These are phyloP conservation scores for Pholiota adiposa DNA, from an alignment of 1,284 basidiomycete genomes.

Conservation along the genomic window DNA sequence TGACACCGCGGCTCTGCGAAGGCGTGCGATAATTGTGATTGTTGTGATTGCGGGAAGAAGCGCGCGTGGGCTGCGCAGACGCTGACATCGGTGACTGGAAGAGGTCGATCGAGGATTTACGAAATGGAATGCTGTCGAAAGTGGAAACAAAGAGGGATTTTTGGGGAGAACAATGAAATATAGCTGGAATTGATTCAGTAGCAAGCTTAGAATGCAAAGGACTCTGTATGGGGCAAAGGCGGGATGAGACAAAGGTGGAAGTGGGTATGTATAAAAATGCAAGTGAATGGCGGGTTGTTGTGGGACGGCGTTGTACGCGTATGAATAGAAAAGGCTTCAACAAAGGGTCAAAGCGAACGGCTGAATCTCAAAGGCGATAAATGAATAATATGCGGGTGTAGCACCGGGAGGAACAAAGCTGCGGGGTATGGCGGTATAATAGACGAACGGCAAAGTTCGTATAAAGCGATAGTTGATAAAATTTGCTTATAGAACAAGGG, in stretches of 20 bases:
- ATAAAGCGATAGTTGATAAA: not conserved
- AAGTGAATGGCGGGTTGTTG: slow-evolving; percentile 1
- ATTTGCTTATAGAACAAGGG: slow-evolving; percentile 7
- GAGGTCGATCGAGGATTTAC: slow-evolving; percentile 4
- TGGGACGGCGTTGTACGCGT: slow-evolving; percentile 8
- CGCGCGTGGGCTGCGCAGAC: slow-evolving; percentile 14
- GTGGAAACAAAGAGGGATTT: slow-evolving; percentile 11
- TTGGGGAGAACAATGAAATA: not conserved
- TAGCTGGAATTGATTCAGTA: not conserved
- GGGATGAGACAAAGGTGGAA: not conserved
- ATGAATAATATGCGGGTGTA: not conserved
- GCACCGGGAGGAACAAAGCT: not conserved
- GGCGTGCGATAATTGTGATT: slow-evolving; percentile 21
- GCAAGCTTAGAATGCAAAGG: not conserved
- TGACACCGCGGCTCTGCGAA: slow-evolving; percentile 6
- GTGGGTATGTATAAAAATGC: slow-evolving; percentile 1
- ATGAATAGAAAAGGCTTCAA: slow-evolving; percentile 2
- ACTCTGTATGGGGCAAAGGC: not conserved
- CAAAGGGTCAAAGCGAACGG: not conserved
- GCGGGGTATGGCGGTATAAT: not conserved
- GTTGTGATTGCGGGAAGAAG: slow-evolving; percentile 17
- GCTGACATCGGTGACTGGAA: slow-evolving; percentile 10
- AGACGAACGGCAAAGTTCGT: not conserved
- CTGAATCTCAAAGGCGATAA: not conserved
- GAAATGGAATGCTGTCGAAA: not conserved